phyloP scores from a whole-genome alignment of 2,329 filamentous ascomycete genomes.

The Apiospora sp. region DNA sequence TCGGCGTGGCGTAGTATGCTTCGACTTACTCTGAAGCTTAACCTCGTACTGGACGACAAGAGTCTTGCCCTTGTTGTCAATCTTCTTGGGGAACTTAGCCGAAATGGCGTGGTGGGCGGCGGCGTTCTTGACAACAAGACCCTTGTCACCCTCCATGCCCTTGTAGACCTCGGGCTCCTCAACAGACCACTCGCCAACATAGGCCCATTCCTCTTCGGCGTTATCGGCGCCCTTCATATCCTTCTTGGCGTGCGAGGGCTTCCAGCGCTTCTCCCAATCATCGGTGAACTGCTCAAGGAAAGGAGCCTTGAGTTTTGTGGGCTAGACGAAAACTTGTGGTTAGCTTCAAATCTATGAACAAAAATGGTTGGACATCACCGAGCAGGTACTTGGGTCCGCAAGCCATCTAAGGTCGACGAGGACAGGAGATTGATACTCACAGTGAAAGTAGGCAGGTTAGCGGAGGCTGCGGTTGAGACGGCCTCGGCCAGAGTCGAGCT shows the following conservation, averaged over 20 bases:
- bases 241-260: slow-evolving; percentile 96
- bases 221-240: slow-evolving; percentile 75
- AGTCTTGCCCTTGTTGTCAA: slow-evolving; percentile 97
- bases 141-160: slow-evolving; percentile 94
- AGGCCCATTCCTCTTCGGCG: slow-evolving; percentile 94
- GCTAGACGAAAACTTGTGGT: slow-evolving; percentile 59
- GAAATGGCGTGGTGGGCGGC: slow-evolving; percentile 99
- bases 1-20: not conserved
- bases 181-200: slow-evolving; percentile 94
- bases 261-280: slow-evolving; percentile 94
- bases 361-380: not conserved
- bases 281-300: slow-evolving; percentile 99
- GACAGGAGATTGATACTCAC: slow-evolving; percentile 61
- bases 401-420: not conserved
- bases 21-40: slow-evolving; percentile 91
- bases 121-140: slow-evolving; percentile 96
- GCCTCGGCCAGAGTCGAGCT: slow-evolving; percentile 52
- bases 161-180: slow-evolving; percentile 92
- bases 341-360: not conserved
- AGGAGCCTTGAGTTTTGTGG: slow-evolving; percentile 85
- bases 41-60: slow-evolving; percentile 99
- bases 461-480: slow-evolving; percentile 63
- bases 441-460: slow-evolving; percentile 83
- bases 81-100: slow-evolving; percentile 95
- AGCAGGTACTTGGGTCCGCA: not conserved